These are phyloP conservation scores for Skeletonema tropicum DNA, from an alignment of 108 stramenopile species.

Conservation along the genomic window DNA sequence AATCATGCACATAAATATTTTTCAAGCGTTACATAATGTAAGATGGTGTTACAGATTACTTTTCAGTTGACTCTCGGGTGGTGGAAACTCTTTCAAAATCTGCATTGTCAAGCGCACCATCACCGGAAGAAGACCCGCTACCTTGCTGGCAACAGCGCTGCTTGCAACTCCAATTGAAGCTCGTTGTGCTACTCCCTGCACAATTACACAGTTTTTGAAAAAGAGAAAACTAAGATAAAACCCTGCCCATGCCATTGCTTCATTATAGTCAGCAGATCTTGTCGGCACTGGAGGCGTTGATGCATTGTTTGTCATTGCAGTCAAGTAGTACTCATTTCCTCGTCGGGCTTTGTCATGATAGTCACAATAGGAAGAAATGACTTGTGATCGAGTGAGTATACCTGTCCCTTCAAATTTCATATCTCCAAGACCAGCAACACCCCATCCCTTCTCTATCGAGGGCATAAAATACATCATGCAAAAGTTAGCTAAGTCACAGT, in stretches of 20 bases:
- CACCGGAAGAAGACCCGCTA: constrained; percentile 70
- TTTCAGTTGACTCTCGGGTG: constrained; percentile 23
- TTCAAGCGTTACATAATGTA: no score
- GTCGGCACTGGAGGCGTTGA: neutral
- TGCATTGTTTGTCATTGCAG: no score
- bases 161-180: constrained; percentile 83
- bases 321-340: constrained; percentile 4
- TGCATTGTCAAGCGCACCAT: constrained; percentile 59
- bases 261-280: constrained; percentile 1
- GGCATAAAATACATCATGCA: constrained; percentile 89
- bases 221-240: constrained; percentile 88
- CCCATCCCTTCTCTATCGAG: constrained; percentile 45
- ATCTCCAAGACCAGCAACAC: constrained; percentile 68
- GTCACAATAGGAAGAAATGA: constrained; percentile 59
- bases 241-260: constrained; percentile 61
- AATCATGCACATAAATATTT: no score
- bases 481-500: constrained; percentile 94
- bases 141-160: constrained; percentile 71
- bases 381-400: constrained; percentile 68
- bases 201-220: constrained; percentile 95
- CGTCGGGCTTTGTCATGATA: constrained; percentile 13
- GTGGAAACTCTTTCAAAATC: constrained; percentile 56
- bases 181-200: constrained; percentile 94
- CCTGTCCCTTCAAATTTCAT: constrained; percentile 55
- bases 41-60: neutral